A percentile compares a stretch with the other conserved stretches of the same genome.
phyloP scores from a whole-genome alignment of 78 protist genomes.

The Tieghemostelium lacteum region DNA sequence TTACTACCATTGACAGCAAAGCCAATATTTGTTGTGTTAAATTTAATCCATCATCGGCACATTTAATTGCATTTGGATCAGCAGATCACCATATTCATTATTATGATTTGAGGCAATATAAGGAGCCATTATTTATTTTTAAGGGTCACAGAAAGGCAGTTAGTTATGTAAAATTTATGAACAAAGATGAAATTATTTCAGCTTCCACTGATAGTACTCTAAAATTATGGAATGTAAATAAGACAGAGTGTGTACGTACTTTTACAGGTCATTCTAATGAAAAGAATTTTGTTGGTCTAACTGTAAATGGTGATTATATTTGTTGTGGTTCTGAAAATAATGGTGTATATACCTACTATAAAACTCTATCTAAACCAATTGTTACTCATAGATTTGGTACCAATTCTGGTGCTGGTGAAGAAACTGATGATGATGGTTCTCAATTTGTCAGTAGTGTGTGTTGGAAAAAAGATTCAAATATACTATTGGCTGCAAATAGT shows the following conservation, averaged over 20 bases:
- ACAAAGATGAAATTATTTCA: conserved; percentile 67
- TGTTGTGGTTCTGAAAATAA: conserved; percentile 89
- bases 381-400: conserved; percentile 77
- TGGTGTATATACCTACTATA: conserved; percentile 84
- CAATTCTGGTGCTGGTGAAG: conserved; percentile 75
- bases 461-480: conserved; percentile 78
- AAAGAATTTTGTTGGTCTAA: conserved; percentile 89
- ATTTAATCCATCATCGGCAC: conserved; percentile 72
- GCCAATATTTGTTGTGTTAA: conserved; percentile 87
- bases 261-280: conserved; percentile 88
- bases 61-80: conserved; percentile 86
- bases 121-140: conserved; percentile 58
- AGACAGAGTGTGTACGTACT: conserved; percentile 44
- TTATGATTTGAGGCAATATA: conserved; percentile 81
- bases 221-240: conserved; percentile 56
- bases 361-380: conserved; percentile 80
- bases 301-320: conserved; percentile 81
- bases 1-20: conserved; percentile 68
- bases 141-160: conserved; percentile 88
- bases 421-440: conserved; percentile 85
- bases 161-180: conserved; percentile 85
- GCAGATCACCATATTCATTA: conserved; percentile 88
- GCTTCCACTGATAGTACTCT: conserved; percentile 87
- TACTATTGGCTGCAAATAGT: conserved; percentile 81
- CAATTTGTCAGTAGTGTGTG: conserved; percentile 86